Evolutionary conservation across 2,329 filamentous ascomycete species (phyloP).

Genomic region (Pseudocercospora vitis): DNA sequence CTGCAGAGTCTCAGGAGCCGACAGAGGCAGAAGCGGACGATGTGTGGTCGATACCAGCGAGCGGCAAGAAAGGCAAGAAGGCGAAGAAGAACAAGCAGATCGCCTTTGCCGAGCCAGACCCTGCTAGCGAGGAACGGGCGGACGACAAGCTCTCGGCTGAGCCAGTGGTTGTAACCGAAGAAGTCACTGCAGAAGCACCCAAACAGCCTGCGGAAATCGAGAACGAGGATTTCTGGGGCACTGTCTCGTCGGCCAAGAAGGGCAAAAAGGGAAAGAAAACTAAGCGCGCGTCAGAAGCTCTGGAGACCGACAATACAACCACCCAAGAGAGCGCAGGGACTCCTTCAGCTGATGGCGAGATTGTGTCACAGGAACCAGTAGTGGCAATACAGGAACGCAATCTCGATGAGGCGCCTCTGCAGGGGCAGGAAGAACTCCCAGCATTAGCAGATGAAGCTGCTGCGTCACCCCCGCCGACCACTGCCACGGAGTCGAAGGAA

Average conservation of each 20-base stretch:
- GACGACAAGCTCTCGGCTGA: neutral
- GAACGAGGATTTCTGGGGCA: too few relatives aligned
- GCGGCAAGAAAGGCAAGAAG: slow-evolving; percentile 35
- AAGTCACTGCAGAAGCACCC: too few relatives aligned
- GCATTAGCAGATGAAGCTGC: neutral
- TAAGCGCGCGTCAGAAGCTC: too few relatives aligned
- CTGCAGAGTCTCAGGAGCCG: neutral
- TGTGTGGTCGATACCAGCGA: slow-evolving; percentile 7
- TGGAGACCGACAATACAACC: too few relatives aligned
- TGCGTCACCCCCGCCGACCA: neutral
- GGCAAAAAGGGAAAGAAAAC: too few relatives aligned
- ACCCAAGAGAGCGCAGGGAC: too few relatives aligned
- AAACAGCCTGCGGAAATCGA: too few relatives aligned
- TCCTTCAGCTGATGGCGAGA: too few relatives aligned
- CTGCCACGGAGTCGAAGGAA: neutral
- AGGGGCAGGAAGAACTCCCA: neutral
- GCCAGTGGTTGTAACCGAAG: neutral
- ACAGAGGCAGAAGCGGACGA: neutral
- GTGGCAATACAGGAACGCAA: too few relatives aligned
- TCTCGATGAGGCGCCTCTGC: too few relatives aligned
- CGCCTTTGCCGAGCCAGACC: slow-evolving; percentile 3
- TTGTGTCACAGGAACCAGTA: too few relatives aligned
- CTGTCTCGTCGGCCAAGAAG: too few relatives aligned
- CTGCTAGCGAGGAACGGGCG: neutral
- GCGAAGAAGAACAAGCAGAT: slow-evolving; percentile 12